Percentiles rank a stretch among this genome's conserved stretches.
phyloP scores from a whole-genome alignment of 345 rosid genomes.

The Ceriops zippeliana region DNA sequence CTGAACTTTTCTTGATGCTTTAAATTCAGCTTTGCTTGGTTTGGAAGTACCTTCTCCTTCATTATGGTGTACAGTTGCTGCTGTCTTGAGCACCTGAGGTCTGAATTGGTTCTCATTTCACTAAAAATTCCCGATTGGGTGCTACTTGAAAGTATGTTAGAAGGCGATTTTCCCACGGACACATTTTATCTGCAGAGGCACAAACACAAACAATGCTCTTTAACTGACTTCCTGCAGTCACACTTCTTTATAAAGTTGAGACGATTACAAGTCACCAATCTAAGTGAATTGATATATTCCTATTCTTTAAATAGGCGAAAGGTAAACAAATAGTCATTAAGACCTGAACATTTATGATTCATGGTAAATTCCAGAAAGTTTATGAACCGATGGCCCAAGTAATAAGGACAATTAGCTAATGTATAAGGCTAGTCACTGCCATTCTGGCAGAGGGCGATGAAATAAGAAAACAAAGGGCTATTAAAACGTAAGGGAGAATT shows the following conservation, averaged over 20 bases:
- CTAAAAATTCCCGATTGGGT: constrained; percentile 6
- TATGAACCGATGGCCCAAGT: background rate
- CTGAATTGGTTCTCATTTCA: constrained; percentile 35
- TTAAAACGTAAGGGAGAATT: no score
- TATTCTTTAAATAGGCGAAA: background rate
- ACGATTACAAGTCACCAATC: background rate
- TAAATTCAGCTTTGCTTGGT: constrained; percentile 21
- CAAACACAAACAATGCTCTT: background rate
- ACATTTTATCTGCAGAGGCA: constrained; percentile 13
- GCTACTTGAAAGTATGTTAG: constrained; percentile 23
- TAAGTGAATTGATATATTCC: background rate
- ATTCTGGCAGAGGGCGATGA: no score
- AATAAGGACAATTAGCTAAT: no score
- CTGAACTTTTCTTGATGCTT: constrained; percentile 37
- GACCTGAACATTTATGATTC: background rate
- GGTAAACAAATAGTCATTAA: background rate
- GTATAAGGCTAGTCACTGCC: background rate
- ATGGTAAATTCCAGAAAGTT: background rate
- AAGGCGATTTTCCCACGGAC: constrained; percentile 20
- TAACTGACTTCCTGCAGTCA: background rate
- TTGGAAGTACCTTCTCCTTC: constrained; percentile 34
- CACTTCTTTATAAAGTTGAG: background rate
- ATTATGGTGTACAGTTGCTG: constrained; percentile 29
- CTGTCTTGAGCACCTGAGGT: constrained; percentile 32
- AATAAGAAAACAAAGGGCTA: no score